Conservation (phyloP, 352 stramenopile species). For the Phytophthora hybrid region DNA sequence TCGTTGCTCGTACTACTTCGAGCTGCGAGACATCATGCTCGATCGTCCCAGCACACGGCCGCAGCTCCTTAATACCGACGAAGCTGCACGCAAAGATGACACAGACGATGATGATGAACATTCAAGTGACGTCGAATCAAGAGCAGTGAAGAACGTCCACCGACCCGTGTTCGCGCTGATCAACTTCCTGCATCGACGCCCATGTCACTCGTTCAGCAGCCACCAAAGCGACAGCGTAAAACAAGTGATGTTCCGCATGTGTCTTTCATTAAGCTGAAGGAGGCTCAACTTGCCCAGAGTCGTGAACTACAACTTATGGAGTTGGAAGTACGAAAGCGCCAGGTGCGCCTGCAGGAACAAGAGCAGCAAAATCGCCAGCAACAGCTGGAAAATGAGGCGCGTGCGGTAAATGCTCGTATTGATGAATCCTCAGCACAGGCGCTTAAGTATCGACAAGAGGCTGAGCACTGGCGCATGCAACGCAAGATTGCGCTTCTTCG, state of each 20-base stretch:
- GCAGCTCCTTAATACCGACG: conserved; percentile 13
- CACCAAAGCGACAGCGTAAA: conserved; percentile 6
- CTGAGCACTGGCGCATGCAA: no score
- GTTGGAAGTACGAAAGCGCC: conserved; percentile 3
- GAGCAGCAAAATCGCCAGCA: not conserved
- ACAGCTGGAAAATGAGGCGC: conserved; percentile 16
- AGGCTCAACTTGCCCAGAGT: conserved; percentile 11
- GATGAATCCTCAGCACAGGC: conserved; percentile 15
- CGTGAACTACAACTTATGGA: not conserved
- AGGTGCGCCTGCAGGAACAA: not conserved
- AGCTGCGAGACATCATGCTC: conserved; percentile 14
- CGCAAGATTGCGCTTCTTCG: conserved; percentile 22
- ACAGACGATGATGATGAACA: not conserved
- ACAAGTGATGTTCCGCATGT: not conserved
- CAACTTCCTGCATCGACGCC: no score
- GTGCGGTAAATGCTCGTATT: not conserved
- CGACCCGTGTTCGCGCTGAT: no score
- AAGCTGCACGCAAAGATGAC: not conserved
- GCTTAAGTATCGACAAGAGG: no score
- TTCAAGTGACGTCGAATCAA: conserved; percentile 5
- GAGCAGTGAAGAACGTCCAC: no score
- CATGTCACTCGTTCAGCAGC: no score
- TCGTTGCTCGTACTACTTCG: conserved; percentile 20
- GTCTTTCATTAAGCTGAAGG: conserved; percentile 7
- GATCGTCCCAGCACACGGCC: conserved; percentile 5